Percentiles rank a stretch among this genome's conserved stretches.
These are phyloP conservation scores for Penicillium digitatum DNA, from an alignment of 2,329 filamentous ascomycete genomes.

Conservation along the genomic window DNA sequence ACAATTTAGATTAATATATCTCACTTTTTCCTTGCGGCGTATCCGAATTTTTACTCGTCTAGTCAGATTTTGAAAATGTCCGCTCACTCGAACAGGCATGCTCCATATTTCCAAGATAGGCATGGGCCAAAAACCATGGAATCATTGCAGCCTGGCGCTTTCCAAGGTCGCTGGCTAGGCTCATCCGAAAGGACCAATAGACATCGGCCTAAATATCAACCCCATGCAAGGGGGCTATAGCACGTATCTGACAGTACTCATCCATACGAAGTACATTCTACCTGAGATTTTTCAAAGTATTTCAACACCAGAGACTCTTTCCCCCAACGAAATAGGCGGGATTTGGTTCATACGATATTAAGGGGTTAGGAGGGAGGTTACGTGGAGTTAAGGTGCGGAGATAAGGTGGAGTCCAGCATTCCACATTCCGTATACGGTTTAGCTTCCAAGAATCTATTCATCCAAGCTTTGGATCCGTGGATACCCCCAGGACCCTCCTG, in stretches of 20 bases:
- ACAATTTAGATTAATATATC: background rate
- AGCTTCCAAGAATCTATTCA: background rate
- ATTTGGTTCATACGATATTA: background rate
- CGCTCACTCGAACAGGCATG: background rate
- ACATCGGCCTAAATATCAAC: background rate
- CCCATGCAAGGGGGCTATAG: background rate
- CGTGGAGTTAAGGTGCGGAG: background rate
- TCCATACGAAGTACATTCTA: no score
- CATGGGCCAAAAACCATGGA: background rate
- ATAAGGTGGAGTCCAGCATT: background rate
- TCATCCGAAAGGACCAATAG: background rate
- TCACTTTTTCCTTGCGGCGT: background rate
- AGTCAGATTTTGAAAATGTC: background rate
- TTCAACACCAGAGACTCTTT: background rate
- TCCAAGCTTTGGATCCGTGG: background rate
- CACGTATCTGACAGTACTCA: background rate
- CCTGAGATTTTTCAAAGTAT: background rate
- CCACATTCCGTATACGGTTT: background rate
- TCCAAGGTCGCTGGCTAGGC: background rate
- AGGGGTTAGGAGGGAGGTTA: background rate
- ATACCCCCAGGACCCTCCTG: background rate
- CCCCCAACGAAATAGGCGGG: constrained; percentile 21
- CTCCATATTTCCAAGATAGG: background rate
- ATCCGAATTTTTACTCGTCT: background rate
- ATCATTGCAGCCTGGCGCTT: background rate